These are phyloP conservation scores for Beauveria sp. DNA, from an alignment of 2,329 filamentous ascomycete genomes.

Conservation along the genomic window DNA sequence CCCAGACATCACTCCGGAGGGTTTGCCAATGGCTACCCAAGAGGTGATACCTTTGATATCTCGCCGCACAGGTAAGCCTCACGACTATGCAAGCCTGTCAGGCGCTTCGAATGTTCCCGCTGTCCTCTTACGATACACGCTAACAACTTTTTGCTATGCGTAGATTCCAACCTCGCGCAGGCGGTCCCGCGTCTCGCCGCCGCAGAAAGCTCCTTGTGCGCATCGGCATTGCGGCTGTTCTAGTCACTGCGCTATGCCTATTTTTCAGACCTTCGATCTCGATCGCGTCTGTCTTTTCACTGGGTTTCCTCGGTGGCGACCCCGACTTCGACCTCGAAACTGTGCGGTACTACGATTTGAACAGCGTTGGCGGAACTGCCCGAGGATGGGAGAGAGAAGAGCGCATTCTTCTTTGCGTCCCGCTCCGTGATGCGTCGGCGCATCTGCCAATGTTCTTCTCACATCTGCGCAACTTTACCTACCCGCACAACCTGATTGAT, in stretches of 20 bases:
- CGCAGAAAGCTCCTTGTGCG: slow-evolving; percentile 66
- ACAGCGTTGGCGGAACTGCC: slow-evolving; percentile 82
- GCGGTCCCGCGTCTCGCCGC: slow-evolving; percentile 61
- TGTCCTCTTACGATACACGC: neutral
- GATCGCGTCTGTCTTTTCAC: slow-evolving; percentile 53
- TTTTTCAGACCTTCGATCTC: slow-evolving; percentile 66
- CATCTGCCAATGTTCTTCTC: slow-evolving; percentile 98
- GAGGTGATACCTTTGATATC: slow-evolving; percentile 73
- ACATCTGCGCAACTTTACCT: slow-evolving; percentile 94
- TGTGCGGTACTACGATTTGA: slow-evolving; percentile 93
- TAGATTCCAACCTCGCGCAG: slow-evolving; percentile 79
- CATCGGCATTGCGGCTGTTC: slow-evolving; percentile 49
- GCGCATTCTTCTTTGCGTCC: slow-evolving; percentile 88
- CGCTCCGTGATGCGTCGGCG: slow-evolving; percentile 82
- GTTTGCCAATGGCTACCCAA: slow-evolving; percentile 78
- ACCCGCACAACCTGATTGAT: slow-evolving; percentile 93
- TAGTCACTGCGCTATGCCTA: slow-evolving; percentile 60
- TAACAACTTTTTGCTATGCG: neutral
- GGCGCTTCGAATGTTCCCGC: neutral
- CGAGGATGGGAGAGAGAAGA: slow-evolving; percentile 93
- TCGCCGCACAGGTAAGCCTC: slow-evolving; percentile 72
- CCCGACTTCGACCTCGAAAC: slow-evolving; percentile 81
- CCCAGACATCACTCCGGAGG: slow-evolving; percentile 70
- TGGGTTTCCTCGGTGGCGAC: slow-evolving; percentile 60
- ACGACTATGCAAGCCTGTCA: neutral